Base-by-base conservation (phyloP, 2,329 filamentous ascomycete species). In the Alternaria triticina region DNA sequence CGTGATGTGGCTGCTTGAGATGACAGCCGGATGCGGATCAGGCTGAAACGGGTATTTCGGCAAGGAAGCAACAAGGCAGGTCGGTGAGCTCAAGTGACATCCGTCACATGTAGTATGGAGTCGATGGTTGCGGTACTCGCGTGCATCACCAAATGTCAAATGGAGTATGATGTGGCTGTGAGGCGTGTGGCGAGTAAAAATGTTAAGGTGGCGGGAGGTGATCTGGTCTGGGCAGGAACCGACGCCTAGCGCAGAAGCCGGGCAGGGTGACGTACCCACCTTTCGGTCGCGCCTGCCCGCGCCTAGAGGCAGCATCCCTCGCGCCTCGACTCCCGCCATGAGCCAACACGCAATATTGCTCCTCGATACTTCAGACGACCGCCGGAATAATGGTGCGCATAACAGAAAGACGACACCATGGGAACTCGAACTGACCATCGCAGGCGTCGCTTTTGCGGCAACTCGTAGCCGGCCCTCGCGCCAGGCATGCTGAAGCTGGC, bases 391-490 rank as follows among this genome's bases (percentile, higher is more conserved):
- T 63, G 61, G 61, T 63, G 40, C 49, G 61, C 46, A 55, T 23
- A 4, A 28, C 10, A 56, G 27, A 50, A 4, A 23, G 17, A 9
- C 15, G 9, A 15, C n/a, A 27, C n/a, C 1, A 12, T n/a, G 6
- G 17, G 3, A 20, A 11, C 5, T 13, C 40, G 30, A 27, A 50
- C 56, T 65, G 46, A 59, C 43, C 9, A 33, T 40, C 33, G 30
- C 47, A 80, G 78, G 77, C 77, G 50, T 79, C 77, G 27, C 82
- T 98, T 65, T 87, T 98, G 70, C 92, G 95, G 72, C 93, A 97
- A 78, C 92, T 98, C 68, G 93, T 98, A 66, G 94, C 96, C 47
- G 91, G 94, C 10, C 95, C 96, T 12, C 89, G 96, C 69, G 86
- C 90, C 63, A 88, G 90, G 72, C 94, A 98, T 78, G 87, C 91